Conservation (phyloP, 371 early-diverging fungal species). For the Mucor lusitanicus region DNA sequence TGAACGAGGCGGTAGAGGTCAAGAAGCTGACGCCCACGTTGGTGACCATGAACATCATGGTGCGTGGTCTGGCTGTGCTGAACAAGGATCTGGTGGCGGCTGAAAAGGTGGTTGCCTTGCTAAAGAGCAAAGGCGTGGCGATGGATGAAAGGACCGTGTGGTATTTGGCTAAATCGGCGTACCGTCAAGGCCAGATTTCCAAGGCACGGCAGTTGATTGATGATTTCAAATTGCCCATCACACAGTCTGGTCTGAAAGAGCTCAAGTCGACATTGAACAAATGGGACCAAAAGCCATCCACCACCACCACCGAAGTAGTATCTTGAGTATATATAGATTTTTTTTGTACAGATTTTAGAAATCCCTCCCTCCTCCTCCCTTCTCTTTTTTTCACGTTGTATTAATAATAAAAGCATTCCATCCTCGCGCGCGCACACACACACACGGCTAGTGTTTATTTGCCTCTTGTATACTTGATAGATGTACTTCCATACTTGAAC, state of each 20-base stretch:
- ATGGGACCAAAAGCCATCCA: not conserved
- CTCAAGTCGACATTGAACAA: slow-evolving; percentile 8
- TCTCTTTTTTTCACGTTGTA: not conserved
- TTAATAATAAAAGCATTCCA: not conserved
- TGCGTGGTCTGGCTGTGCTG: slow-evolving; percentile 39
- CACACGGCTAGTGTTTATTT: too few relatives aligned
- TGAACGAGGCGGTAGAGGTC: slow-evolving; percentile 26
- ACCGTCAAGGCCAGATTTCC: slow-evolving; percentile 12
- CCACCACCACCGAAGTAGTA: not conserved
- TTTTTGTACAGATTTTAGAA: not conserved
- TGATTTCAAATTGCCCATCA: slow-evolving; percentile 21
- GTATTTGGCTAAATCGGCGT: slow-evolving; percentile 32
- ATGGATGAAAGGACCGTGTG: slow-evolving; percentile 41
- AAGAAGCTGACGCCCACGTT: slow-evolving; percentile 24
- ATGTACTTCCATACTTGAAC: not conserved
- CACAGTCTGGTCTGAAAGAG: slow-evolving; percentile 18
- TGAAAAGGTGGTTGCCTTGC: slow-evolving; percentile 24
- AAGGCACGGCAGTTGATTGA: slow-evolving; percentile 31
- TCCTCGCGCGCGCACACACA: too few relatives aligned
- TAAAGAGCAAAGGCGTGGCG: slow-evolving; percentile 18
- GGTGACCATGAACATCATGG: slow-evolving; percentile 42
- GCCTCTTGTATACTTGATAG: not conserved
- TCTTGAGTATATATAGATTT: not conserved
- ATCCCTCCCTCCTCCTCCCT: not conserved
- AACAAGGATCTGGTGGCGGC: slow-evolving; percentile 35